Percentiles rank a stretch among this genome's conserved stretches.
phyloP scores from a whole-genome alignment of 2,329 filamentous ascomycete species.

The Bipolaris victoriae region DNA sequence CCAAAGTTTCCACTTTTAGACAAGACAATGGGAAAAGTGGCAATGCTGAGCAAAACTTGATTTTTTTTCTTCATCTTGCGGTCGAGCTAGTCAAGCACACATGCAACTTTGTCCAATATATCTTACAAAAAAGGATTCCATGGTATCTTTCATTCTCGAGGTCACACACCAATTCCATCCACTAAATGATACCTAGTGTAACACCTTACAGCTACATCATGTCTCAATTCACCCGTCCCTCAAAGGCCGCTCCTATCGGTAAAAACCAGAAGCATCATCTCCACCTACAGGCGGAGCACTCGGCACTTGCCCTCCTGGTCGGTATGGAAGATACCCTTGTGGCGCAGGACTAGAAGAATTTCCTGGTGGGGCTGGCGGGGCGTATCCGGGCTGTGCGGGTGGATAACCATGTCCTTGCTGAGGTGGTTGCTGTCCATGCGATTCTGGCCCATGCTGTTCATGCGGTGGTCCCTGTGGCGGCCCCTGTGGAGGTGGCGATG shows the following conservation, averaged over 20 bases:
- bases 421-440: conserved; percentile 38
- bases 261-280: conserved; percentile 39
- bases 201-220: conserved; percentile 2
- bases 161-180: neutral
- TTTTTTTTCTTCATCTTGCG: too few species aligned
- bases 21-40: too few species aligned
- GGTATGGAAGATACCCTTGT: conserved; percentile 41
- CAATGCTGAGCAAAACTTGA: too few species aligned
- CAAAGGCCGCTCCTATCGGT: conserved; percentile 25
- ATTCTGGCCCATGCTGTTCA: conserved; percentile 37
- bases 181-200: neutral
- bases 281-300: conserved; percentile 40
- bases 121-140: neutral
- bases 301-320: conserved; percentile 42
- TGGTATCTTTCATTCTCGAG: conserved; percentile 4
- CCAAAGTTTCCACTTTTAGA: too few species aligned
- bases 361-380: conserved; percentile 41
- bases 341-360: conserved; percentile 32
- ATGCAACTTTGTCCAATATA: too few species aligned
- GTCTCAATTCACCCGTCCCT: neutral
- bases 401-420: conserved; percentile 41
- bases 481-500: conserved; percentile 36
- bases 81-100: too few species aligned
- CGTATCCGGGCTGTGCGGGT: conserved; percentile 41
- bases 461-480: conserved; percentile 25